Conservation (phyloP, 139 green algal genomes). For the Haematococcus lacustris region DNA sequence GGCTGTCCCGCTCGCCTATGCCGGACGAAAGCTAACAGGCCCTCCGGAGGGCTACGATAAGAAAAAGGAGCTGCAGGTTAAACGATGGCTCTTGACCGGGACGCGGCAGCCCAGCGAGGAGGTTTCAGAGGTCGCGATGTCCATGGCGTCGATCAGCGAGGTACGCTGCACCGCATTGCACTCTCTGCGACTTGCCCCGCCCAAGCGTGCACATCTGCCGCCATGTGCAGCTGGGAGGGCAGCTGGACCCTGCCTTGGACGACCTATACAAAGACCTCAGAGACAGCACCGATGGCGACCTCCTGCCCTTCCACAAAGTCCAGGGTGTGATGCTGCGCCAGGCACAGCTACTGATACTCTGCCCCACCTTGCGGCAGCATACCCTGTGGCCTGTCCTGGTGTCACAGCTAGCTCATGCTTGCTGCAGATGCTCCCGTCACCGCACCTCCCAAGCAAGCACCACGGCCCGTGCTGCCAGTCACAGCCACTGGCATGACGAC, state of each 20-base stretch:
- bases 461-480: background rate
- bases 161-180: background rate
- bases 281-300: conserved; percentile 28
- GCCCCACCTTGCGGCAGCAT: too few species aligned
- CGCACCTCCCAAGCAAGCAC: background rate
- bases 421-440: background rate
- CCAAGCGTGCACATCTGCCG: background rate
- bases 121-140: conserved; percentile 3
- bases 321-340: background rate
- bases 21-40: conserved; percentile 27
- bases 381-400: background rate
- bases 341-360: too few species aligned
- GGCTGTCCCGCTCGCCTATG: conserved; percentile 19
- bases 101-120: background rate
- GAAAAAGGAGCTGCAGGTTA: conserved; percentile 34
- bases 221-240: conserved; percentile 3
- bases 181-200: background rate
- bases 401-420: background rate
- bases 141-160: conserved; percentile 21
- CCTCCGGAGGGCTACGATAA: conserved; percentile 32
- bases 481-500: too few species aligned
- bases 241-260: conserved; percentile 9
- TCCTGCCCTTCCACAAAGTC: background rate
- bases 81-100: conserved; percentile 19
- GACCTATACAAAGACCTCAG: conserved; percentile 23